Evolutionary conservation across 2,329 filamentous ascomycete species (phyloP).

Genomic region (Rasamsonia emersonii): DNA sequence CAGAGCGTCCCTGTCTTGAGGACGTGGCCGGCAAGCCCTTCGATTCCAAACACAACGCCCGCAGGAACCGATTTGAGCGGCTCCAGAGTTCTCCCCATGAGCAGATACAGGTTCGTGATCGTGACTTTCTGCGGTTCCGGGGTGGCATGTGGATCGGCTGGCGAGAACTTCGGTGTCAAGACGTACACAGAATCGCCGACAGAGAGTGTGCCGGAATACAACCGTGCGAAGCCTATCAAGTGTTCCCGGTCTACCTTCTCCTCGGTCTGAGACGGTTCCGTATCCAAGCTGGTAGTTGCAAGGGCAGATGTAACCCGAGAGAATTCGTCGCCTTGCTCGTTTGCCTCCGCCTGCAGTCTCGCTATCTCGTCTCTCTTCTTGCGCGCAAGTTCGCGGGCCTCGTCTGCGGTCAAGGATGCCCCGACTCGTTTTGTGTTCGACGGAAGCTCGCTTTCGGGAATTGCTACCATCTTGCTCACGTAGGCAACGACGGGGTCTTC

Average conservation of each 20-base stretch:
- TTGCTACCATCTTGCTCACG: conserved; percentile 95
- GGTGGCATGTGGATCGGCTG: conserved; percentile 60
- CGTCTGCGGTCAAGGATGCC: conserved; percentile 69
- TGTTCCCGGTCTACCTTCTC: conserved; percentile 69
- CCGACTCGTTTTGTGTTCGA: conserved; percentile 68
- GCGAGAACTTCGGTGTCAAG: conserved; percentile 85
- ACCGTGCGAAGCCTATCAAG: conserved; percentile 85
- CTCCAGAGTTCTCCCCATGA: conserved; percentile 90
- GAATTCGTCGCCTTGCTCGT: conserved; percentile 39
- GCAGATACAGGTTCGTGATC: conserved; percentile 80
- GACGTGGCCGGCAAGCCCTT: conserved; percentile 84
- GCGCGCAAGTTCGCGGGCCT: conserved; percentile 77
- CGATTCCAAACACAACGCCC: conserved; percentile 91
- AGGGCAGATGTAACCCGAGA: conserved; percentile 54
- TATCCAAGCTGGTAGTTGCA: conserved; percentile 48
- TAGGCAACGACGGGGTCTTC: conserved; percentile 81
- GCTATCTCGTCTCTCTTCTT: conserved; percentile 86
- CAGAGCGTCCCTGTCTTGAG: conserved; percentile 92
- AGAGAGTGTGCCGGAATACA: conserved; percentile 82
- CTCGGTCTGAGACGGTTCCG: conserved; percentile 40
- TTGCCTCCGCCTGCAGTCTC: conserved; percentile 58
- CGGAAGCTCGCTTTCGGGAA: conserved; percentile 85
- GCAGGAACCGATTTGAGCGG: conserved; percentile 76
- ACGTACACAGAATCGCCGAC: conserved; percentile 91
- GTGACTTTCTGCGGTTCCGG: conserved; percentile 75